Conservation (phyloP, 2,329 filamentous ascomycete species). For the Rutstroemia sp. region DNA sequence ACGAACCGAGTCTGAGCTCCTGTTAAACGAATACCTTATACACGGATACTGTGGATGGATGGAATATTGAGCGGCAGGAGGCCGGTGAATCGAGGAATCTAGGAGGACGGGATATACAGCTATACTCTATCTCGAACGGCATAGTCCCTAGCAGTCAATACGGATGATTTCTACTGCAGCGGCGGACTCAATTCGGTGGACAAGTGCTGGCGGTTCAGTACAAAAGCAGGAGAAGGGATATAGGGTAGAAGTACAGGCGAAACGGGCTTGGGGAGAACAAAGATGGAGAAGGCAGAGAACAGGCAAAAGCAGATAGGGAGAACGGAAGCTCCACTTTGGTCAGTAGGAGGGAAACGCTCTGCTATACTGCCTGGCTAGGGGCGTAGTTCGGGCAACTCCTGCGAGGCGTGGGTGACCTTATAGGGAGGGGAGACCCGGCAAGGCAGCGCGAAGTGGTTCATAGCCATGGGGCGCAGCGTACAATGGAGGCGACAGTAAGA, state of each 20-base stretch:
- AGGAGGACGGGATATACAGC: background rate
- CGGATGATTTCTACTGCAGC: conserved; percentile 2
- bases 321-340: conserved; percentile 9
- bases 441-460: conserved; percentile 8
- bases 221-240: background rate
- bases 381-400: conserved; percentile 11
- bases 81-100: background rate
- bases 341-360: conserved; percentile 11
- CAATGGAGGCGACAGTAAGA: conserved; percentile 13
- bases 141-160: background rate
- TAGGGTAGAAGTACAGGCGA: background rate
- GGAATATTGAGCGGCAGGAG: conserved; percentile 3
- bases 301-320: conserved; percentile 8
- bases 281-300: background rate
- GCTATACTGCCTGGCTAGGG: conserved; percentile 11
- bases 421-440: conserved; percentile 6
- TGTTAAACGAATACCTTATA: no score
- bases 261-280: background rate
- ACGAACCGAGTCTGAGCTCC: no score
- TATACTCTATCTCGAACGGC: conserved; percentile 1
- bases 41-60: background rate
- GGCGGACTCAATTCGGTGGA: background rate
- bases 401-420: conserved; percentile 13
- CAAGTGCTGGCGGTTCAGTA: conserved; percentile 1
- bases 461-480: conserved; percentile 11